A percentile compares a stretch with the other conserved stretches of the same genome.
Conservation (phyloP, 805 yeast genomes). For the Candida odintsovae region DNA sequence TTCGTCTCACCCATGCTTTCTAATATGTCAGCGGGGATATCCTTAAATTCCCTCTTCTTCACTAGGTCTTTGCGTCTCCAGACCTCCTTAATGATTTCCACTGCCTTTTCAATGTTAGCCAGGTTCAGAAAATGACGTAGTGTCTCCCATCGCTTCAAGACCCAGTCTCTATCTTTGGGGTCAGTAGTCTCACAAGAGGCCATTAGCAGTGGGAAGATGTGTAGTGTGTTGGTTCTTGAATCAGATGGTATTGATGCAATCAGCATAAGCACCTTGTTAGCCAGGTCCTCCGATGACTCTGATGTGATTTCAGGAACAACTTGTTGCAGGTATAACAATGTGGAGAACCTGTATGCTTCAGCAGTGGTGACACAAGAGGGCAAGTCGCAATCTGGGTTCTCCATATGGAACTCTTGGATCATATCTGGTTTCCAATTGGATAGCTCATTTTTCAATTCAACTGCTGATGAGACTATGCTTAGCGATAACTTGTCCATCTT, state of each 20-base stretch:
- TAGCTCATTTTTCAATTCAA: slow-evolving; percentile 45
- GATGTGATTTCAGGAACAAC: slow-evolving; percentile 68
- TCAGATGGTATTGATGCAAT: slow-evolving; percentile 58
- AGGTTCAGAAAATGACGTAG: slow-evolving; percentile 52
- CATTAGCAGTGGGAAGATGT: slow-evolving; percentile 59
- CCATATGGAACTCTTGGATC: slow-evolving; percentile 11
- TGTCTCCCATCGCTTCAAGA: slow-evolving; percentile 49
- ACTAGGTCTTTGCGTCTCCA: slow-evolving; percentile 53
- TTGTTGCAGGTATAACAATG: slow-evolving; percentile 57
- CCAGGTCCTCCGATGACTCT: slow-evolving; percentile 44
- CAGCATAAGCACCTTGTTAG: slow-evolving; percentile 53
- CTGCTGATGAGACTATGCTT: slow-evolving; percentile 46
- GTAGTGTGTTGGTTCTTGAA: slow-evolving; percentile 51
- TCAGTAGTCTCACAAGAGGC: slow-evolving; percentile 61
- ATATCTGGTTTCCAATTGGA: slow-evolving; percentile 50
- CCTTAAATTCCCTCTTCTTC: background rate
- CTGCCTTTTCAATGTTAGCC: slow-evolving; percentile 60
- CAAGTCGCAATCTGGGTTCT: slow-evolving; percentile 35
- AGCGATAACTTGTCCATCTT: slow-evolving; percentile 36
- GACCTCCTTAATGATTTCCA: slow-evolving; percentile 66
- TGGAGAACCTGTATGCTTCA: slow-evolving; percentile 59
- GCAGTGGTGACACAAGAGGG: slow-evolving; percentile 63
- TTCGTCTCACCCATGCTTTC: background rate
- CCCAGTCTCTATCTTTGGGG: slow-evolving; percentile 59
- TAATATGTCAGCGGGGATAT: background rate